A percentile compares a stretch with the other conserved stretches of the same genome.
phyloP scores from a whole-genome alignment of 208 protist species.

The Leishmania tarentolae region DNA sequence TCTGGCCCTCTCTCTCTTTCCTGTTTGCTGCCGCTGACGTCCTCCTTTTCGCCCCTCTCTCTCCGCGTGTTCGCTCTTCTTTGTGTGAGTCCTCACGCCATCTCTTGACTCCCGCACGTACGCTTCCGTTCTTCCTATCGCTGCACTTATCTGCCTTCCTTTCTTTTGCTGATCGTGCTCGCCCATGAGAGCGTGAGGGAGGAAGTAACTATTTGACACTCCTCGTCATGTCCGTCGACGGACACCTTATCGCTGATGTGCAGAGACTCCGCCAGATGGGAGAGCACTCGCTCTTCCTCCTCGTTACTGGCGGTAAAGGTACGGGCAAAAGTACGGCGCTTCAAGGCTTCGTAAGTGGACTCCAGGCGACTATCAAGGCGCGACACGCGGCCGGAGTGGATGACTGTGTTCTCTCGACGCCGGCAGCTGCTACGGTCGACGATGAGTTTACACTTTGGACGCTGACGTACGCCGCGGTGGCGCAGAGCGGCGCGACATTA shows the following conservation, averaged over 20 bases:
- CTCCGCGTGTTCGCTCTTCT: background rate
- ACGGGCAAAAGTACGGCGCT: constrained; percentile 34
- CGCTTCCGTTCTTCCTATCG: background rate
- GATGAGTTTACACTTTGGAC: constrained; percentile 14
- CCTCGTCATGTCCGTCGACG: constrained; percentile 26
- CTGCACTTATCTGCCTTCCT: background rate
- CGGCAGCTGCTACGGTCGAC: background rate
- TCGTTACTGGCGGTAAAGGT: constrained; percentile 36
- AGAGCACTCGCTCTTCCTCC: constrained; percentile 25
- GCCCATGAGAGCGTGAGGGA: background rate
- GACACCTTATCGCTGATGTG: constrained; percentile 36
- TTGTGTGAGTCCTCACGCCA: background rate
- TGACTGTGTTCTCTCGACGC: background rate
- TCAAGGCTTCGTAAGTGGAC: constrained; percentile 18
- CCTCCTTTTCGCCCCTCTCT: background rate
- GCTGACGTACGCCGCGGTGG: constrained; percentile 16
- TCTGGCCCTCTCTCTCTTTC: background rate
- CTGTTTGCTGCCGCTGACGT: background rate
- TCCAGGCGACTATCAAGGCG: background rate
- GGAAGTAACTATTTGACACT: background rate
- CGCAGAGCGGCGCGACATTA: background rate
- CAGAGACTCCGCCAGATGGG: constrained; percentile 19
- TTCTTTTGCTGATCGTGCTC: background rate
- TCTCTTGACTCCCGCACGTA: background rate
- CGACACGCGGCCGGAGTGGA: background rate